A percentile compares a stretch with the other conserved stretches of the same genome.
phyloP scores from a whole-genome alignment of 2,329 filamentous ascomycete genomes.

The Beauveria pseudobassiana region DNA sequence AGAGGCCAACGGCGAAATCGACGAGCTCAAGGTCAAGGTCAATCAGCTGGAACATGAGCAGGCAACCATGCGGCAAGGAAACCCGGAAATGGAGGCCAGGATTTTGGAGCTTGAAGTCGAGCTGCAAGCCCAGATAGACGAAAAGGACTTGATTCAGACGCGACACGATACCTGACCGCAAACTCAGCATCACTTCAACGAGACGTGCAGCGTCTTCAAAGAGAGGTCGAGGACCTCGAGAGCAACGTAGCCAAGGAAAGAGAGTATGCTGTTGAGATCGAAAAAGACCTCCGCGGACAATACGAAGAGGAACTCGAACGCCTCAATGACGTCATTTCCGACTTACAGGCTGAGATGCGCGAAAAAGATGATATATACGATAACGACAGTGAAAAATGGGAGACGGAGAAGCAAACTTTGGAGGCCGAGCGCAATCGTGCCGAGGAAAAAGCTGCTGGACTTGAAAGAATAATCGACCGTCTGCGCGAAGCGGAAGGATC shows the following conservation, averaged over 20 bases:
- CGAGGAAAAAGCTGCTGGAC: constrained; percentile 58
- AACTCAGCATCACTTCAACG: constrained; percentile 61
- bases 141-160: constrained; percentile 62
- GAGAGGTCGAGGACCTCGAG: constrained; percentile 39
- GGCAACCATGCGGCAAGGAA: constrained; percentile 21
- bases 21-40: constrained; percentile 36
- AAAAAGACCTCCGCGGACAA: constrained; percentile 47
- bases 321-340: constrained; percentile 51
- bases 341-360: constrained; percentile 56
- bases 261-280: constrained; percentile 50
- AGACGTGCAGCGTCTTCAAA: constrained; percentile 48
- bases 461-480: constrained; percentile 64
- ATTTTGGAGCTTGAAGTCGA: constrained; percentile 53
- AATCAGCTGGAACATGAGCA: constrained; percentile 31
- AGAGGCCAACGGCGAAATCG: constrained; percentile 38
- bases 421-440: constrained; percentile 59
- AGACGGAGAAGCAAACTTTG: constrained; percentile 55
- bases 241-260: constrained; percentile 45
- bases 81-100: constrained; percentile 29
- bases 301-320: constrained; percentile 40
- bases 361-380: constrained; percentile 65
- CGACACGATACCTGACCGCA: constrained; percentile 60
- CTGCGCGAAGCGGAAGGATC: constrained; percentile 61
- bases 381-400: constrained; percentile 66
- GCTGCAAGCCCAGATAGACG: constrained; percentile 49